These are phyloP conservation scores for Bocquillonia castaneifolia DNA, from an alignment of 441 rosid species.

Conservation along the genomic window DNA sequence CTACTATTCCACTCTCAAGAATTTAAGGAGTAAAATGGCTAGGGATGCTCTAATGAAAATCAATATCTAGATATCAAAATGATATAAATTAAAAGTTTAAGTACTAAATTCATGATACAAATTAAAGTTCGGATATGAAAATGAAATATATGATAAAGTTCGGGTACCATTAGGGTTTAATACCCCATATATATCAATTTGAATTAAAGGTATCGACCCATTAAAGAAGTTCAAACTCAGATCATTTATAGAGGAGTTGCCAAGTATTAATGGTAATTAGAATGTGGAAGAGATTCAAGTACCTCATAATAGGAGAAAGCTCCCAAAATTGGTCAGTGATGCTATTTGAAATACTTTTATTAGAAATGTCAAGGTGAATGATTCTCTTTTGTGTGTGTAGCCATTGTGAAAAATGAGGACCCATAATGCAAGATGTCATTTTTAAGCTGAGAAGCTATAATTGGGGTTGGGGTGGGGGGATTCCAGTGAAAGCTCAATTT, in stretches of 20 bases:
- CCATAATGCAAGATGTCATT: conserved; percentile 17
- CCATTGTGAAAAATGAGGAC: conserved; percentile 27
- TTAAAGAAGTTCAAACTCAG: conserved; percentile 11
- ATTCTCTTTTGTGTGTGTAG: conserved; percentile 9
- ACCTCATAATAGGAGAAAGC: not conserved
- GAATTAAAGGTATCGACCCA: conserved; percentile 4
- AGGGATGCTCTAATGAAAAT: too few relatives aligned
- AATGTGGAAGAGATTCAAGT: conserved; percentile 3
- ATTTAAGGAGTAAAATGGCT: too few relatives aligned
- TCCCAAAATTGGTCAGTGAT: conserved; percentile 14
- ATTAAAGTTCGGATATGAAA: too few relatives aligned
- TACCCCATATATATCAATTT: not conserved
- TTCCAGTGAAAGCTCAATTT: conserved; percentile 8
- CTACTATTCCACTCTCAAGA: too few relatives aligned
- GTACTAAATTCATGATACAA: too few relatives aligned
- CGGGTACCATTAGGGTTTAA: too few relatives aligned
- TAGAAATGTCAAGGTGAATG: conserved; percentile 16
- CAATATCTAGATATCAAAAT: too few relatives aligned
- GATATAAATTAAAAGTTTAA: too few relatives aligned
- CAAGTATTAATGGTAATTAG: not conserved
- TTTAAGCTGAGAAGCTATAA: conserved; percentile 8
- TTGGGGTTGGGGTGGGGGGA: too few relatives aligned
- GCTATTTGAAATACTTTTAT: not conserved
- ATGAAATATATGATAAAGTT: too few relatives aligned
- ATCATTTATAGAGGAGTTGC: not conserved